Base-by-base conservation (phyloP, 75 land plant species). In the Picea sitchensis region DNA sequence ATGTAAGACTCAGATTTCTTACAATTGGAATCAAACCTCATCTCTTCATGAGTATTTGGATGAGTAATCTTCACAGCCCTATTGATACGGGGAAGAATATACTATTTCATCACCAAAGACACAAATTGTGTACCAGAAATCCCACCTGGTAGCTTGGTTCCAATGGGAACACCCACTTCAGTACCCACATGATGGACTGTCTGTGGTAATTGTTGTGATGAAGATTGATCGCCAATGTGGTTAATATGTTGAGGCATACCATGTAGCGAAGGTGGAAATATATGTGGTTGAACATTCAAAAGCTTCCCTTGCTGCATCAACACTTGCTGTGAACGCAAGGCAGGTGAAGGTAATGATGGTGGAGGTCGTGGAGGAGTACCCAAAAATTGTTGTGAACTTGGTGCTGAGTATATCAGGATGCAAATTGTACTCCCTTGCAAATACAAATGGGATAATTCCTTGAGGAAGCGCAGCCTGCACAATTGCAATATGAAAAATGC, bases 11-110 rank as follows among this genome's bases (percentile, higher is more conserved):
- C 87, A 47, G 82, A 54, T 36, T 76, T 84, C 56, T 38, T 41
- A 47, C 54, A 8, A 47, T 21, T 44, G 6, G 75, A 72, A 78
- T 84, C 88, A 51, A 92, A 81, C 26, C 72, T 89, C 77, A 92
- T 17, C 74, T 91, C 99, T 79, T 95, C 94, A 82, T 90, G 98
- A 23, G 98, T 97, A 0, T 93, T 79, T 8, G 98, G 99, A 84
- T 97, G 82, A 80, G 97, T 94, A 75, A 97, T 97, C 80, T 90
- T 92, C 2, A 97, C 88, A 60, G 91, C 82, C 47, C 64, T 79
- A 73, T 81, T 90, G 38, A 88, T 91, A 57, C 26, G 26, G 26
- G 63, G 79, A 76, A 58, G 51, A 59, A 23, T 54, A 38, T 59
- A 34, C 12, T 41, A 14, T 20, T 77, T 26, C 30, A 58, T 21